Evolutionary conservation across 2,329 filamentous ascomycete species (phyloP).

Genomic region (Corynespora cassiicola): DNA sequence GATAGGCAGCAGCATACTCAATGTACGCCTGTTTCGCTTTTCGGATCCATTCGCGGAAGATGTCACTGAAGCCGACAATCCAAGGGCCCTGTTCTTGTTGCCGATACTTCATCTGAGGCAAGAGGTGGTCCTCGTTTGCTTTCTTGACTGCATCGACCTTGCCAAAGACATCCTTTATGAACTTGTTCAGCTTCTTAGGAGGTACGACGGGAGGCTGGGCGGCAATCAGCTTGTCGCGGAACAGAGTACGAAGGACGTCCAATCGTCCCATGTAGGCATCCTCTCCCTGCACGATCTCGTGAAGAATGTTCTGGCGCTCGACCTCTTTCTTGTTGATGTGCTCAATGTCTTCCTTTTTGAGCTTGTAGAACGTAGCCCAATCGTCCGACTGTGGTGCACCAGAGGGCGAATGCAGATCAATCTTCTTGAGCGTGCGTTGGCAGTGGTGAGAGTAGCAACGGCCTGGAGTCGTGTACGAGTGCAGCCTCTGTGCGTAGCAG

Average conservation of each 20-base stretch:
- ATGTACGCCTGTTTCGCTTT: slow-evolving; percentile 90
- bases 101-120: slow-evolving; percentile 94
- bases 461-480: slow-evolving; percentile 70
- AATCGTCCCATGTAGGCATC: slow-evolving; percentile 90
- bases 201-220: slow-evolving; percentile 82
- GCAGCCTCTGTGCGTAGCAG: slow-evolving; percentile 87
- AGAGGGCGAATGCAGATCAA: slow-evolving; percentile 80
- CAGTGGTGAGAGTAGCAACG: slow-evolving; percentile 95
- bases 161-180: slow-evolving; percentile 86
- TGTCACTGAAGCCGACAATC: slow-evolving; percentile 92
- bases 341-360: slow-evolving; percentile 79
- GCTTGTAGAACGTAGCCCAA: slow-evolving; percentile 87
- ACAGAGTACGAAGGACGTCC: slow-evolving; percentile 83
- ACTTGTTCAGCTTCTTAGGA: slow-evolving; percentile 77
- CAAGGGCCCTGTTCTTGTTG: slow-evolving; percentile 97
- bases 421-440: slow-evolving; percentile 91
- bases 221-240: slow-evolving; percentile 77
- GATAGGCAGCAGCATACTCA: slow-evolving; percentile 89
- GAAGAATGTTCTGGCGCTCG: slow-evolving; percentile 89
- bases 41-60: slow-evolving; percentile 97
- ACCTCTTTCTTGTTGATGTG: slow-evolving; percentile 82
- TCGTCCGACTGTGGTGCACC: slow-evolving; percentile 72
- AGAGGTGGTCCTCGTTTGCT: slow-evolving; percentile 89
- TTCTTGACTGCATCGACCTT: slow-evolving; percentile 87
- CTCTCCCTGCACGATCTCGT: slow-evolving; percentile 94